Percentiles rank a stretch among this genome's conserved stretches.
Evolutionary conservation across 2,329 filamentous ascomycete species (phyloP).

Genomic region (Akanthomyces lecanii): DNA sequence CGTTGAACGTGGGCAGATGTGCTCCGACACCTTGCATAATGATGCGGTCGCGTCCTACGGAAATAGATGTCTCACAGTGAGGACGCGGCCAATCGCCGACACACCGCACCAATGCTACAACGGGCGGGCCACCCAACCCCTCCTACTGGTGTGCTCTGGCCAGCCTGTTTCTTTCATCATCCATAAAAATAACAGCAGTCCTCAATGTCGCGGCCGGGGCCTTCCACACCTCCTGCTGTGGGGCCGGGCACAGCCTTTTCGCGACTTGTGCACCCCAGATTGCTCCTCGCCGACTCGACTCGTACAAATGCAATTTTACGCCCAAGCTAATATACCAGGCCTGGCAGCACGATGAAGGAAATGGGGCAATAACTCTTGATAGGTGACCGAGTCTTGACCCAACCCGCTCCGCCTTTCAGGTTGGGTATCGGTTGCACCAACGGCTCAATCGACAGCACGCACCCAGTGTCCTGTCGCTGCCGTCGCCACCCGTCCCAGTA

Average conservation of each 20-base stretch:
- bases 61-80: constrained; percentile 7
- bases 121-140: constrained; percentile 4
- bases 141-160: background rate
- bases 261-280: background rate
- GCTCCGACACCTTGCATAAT: background rate
- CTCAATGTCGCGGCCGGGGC: constrained; percentile 10
- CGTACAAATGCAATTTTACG: background rate
- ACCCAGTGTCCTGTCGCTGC: background rate
- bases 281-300: constrained; percentile 1
- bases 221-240: constrained; percentile 7
- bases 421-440: background rate
- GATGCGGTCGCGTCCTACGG: constrained; percentile 2
- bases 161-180: background rate
- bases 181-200: background rate
- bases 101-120: background rate
- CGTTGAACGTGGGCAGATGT: too few species aligned
- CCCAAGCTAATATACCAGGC: background rate
- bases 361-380: background rate
- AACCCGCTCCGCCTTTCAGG: constrained; percentile 7
- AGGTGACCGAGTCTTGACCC: background rate
- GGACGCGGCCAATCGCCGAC: background rate
- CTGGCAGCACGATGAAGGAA: background rate
- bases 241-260: constrained; percentile 11
- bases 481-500: too few species aligned
- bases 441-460: background rate